These are phyloP conservation scores for Cryptococcus sp. DNA, from an alignment of 1,284 basidiomycete species.

Conservation along the genomic window DNA sequence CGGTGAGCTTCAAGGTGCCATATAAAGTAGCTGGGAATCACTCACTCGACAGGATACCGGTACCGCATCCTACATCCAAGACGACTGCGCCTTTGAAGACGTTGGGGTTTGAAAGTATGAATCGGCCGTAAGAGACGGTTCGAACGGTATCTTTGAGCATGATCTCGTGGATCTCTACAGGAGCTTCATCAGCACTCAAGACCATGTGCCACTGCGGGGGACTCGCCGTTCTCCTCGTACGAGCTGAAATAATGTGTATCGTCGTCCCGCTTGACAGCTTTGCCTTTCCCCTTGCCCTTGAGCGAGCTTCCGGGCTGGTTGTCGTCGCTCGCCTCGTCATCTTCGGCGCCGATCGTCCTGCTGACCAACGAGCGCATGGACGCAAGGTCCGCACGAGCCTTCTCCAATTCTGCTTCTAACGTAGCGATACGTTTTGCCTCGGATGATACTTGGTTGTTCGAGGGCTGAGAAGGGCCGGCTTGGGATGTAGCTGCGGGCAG, in stretches of 20 bases:
- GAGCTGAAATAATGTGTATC: constrained; percentile 94
- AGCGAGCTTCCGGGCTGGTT: constrained; percentile 52
- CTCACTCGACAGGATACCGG: constrained; percentile 77
- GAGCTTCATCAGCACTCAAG: constrained; percentile 50
- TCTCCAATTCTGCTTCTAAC: constrained; percentile 40
- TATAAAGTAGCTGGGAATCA: background rate
- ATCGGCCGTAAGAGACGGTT: constrained; percentile 89
- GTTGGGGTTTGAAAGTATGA: constrained; percentile 80
- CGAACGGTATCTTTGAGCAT: constrained; percentile 80
- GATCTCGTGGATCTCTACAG: constrained; percentile 59
- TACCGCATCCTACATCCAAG: constrained; percentile 93
- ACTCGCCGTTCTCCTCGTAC: constrained; percentile 84
- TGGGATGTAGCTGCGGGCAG: constrained; percentile 9
- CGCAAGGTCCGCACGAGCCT: constrained; percentile 34
- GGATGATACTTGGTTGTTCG: background rate
- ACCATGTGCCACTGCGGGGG: background rate
- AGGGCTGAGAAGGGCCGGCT: constrained; percentile 12
- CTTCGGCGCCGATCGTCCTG: constrained; percentile 31
- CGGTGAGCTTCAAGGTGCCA: background rate
- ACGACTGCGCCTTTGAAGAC: constrained; percentile 85
- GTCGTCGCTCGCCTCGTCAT: constrained; percentile 12
- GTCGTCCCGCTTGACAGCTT: constrained; percentile 63
- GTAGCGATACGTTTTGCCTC: constrained; percentile 31
- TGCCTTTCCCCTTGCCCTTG: constrained; percentile 42
- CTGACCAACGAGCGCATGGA: constrained; percentile 38